A percentile compares a stretch with the other conserved stretches of the same genome.
Conservation (phyloP, 371 early-diverging fungal species). For the Syncephalastrum racemosum region DNA sequence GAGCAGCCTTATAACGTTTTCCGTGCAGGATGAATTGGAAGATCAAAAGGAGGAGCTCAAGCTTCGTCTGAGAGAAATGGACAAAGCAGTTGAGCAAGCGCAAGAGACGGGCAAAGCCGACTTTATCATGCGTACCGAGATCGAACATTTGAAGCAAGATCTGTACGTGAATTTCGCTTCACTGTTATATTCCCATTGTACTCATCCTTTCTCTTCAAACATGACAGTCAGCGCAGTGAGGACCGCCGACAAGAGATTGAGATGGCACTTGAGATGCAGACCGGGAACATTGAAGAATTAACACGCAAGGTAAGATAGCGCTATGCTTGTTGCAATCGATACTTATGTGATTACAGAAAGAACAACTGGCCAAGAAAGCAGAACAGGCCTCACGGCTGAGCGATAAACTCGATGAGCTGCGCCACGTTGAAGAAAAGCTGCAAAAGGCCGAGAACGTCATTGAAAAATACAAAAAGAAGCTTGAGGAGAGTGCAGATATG, state of each 20-base stretch:
- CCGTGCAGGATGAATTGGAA: conserved; percentile 63
- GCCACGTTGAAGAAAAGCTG: conserved; percentile 84
- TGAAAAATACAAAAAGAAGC: conserved; percentile 93
- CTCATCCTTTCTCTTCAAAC: conserved; percentile 5
- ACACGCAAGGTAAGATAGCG: conserved; percentile 50
- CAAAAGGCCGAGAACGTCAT: conserved; percentile 90
- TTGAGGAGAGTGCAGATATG: conserved; percentile 84
- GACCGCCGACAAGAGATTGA: conserved; percentile 74
- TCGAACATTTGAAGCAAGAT: conserved; percentile 81
- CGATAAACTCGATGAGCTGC: conserved; percentile 89
- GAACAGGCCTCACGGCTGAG: conserved; percentile 72
- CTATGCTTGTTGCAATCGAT: neutral
- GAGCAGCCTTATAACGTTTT: neutral
- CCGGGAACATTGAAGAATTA: conserved; percentile 61
- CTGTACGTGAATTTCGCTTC: conserved; percentile 53
- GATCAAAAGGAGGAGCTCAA: conserved; percentile 66
- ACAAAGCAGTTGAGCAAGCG: conserved; percentile 64
- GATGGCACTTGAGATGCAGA: conserved; percentile 58
- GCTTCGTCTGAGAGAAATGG: conserved; percentile 69
- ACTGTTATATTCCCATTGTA: neutral
- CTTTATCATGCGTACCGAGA: conserved; percentile 82
- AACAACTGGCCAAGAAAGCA: conserved; percentile 55
- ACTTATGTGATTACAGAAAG: conserved; percentile 34
- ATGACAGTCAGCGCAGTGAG: conserved; percentile 72
- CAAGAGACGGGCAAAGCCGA: conserved; percentile 82